Base-by-base conservation (phyloP, 2,329 filamentous ascomycete genomes). In the Sporothrix schenckii region DNA sequence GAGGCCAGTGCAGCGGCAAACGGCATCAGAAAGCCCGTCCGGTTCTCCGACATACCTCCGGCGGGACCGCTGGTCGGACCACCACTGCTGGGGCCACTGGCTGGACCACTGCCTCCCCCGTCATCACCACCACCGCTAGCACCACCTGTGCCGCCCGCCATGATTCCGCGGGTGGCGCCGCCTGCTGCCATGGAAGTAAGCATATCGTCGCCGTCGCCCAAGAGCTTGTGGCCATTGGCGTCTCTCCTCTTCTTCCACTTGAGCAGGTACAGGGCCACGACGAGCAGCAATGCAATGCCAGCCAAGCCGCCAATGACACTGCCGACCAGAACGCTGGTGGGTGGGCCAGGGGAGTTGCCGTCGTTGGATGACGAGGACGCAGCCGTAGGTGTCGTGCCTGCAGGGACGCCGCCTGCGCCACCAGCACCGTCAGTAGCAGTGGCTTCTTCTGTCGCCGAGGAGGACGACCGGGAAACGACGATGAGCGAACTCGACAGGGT, bases 281-380 rank as follows among this genome's bases (percentile, higher is more conserved):
- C 76, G 4, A 87, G 78, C 65, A 90, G 76, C 60, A 89, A 80
- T 14, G 87, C 87, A 1, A 86, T 77, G 21, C 87, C 88, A 19
- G 88, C 87, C 44, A 90, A 77, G 53, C 85, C 82, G 27, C 87
- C 87, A 21, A 88, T 80, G 1, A 89, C 85, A 44, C 87, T 83
- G 0, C 86, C 87, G 9, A 87, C 85, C 39, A 89, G 76, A 10
- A 79, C 78, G 27, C 75, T 77, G 1, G 78, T 76, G 6, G 79
- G 76, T 4, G 77, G 68, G 39, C 71, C 71, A 14, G 75, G 58
- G 7, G 70, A 39, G 16, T 63, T 13, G 3, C 75, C 73, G 49
- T 78, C 70, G 2, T 72, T 73, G 0, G 77, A 72, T 19, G 61
- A 70, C 7, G 72, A 74, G 6, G 75, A 66, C 4, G 77, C 56